A percentile compares a stretch with the other conserved stretches of the same genome.
Conservation (phyloP, 2,329 filamentous ascomycete species). For the Diaporthe australafricana region DNA sequence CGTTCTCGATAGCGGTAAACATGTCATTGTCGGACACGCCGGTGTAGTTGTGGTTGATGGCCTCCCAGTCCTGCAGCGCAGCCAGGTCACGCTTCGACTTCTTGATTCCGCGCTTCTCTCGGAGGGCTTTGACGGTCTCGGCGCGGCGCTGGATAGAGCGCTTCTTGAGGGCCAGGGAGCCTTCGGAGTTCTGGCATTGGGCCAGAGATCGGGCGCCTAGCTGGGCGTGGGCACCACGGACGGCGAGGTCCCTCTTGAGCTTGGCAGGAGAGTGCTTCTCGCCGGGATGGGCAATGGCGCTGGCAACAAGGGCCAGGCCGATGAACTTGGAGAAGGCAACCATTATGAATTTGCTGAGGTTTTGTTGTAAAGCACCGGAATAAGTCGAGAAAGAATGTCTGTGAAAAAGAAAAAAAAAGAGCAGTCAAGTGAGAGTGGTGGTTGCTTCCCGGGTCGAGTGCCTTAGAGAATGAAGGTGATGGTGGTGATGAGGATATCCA, state of each 20-base stretch:
- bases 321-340: slow-evolving; percentile 33
- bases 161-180: slow-evolving; percentile 51
- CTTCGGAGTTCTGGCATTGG: slow-evolving; percentile 46
- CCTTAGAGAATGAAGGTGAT: slow-evolving; percentile 4
- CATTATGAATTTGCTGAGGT: slow-evolving; percentile 15
- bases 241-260: slow-evolving; percentile 49
- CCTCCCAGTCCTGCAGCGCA: slow-evolving; percentile 48
- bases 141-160: slow-evolving; percentile 55
- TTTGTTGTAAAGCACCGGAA: neutral
- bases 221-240: slow-evolving; percentile 47
- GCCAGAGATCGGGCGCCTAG: slow-evolving; percentile 45
- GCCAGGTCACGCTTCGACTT: slow-evolving; percentile 49
- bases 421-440: neutral
- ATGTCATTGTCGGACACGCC: slow-evolving; percentile 44
- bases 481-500: neutral
- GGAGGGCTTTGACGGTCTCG: slow-evolving; percentile 51
- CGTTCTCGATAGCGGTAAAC: slow-evolving; percentile 47
- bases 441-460: slow-evolving; percentile 2
- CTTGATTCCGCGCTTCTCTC: slow-evolving; percentile 50
- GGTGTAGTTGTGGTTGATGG: slow-evolving; percentile 49
- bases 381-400: neutral
- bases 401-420: neutral
- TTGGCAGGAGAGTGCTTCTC: slow-evolving; percentile 44
- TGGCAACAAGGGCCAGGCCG: slow-evolving; percentile 40
- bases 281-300: slow-evolving; percentile 48